These are phyloP conservation scores for Brassica balearica DNA, from an alignment of 441 rosid species.

Conservation along the genomic window DNA sequence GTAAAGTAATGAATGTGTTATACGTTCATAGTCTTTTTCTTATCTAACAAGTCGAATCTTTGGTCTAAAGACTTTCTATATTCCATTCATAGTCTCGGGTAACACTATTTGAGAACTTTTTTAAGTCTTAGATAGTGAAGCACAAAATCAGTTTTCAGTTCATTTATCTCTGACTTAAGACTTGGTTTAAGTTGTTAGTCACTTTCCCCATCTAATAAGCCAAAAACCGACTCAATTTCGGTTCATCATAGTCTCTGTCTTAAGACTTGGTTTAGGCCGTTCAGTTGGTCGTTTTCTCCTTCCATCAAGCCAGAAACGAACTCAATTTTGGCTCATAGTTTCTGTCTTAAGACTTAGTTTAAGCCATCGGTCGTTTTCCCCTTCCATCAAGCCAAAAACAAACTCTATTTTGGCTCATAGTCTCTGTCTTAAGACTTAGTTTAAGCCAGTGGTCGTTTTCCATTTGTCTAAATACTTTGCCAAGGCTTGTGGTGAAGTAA, in stretches of 20 bases:
- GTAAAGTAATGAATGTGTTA: too few species aligned
- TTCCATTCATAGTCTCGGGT: too few species aligned
- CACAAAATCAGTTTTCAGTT: too few species aligned
- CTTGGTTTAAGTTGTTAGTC: neutral
- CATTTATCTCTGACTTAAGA: too few species aligned
- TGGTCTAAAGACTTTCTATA: too few species aligned
- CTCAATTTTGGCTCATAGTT: neutral
- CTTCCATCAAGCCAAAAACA: neutral
- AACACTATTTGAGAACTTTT: too few species aligned
- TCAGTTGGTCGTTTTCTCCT: too few species aligned
- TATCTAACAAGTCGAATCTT: too few species aligned
- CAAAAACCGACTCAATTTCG: neutral
- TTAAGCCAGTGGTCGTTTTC: neutral
- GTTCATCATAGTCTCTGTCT: neutral
- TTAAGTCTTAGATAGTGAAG: neutral
- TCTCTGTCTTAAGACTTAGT: neutral
- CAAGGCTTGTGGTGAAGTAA: neutral
- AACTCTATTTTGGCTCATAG: neutral
- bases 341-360: neutral
- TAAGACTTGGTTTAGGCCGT: neutral
- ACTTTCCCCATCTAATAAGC: neutral
- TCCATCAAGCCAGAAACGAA: neutral
- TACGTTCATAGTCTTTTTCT: too few species aligned
- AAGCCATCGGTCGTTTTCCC: neutral
- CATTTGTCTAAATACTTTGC: neutral